Evolutionary conservation across 2,329 filamentous ascomycete species (phyloP), one percentile per base, ranked within the genome.

Genomic region (Phyllosticta citrichinensis): DNA sequence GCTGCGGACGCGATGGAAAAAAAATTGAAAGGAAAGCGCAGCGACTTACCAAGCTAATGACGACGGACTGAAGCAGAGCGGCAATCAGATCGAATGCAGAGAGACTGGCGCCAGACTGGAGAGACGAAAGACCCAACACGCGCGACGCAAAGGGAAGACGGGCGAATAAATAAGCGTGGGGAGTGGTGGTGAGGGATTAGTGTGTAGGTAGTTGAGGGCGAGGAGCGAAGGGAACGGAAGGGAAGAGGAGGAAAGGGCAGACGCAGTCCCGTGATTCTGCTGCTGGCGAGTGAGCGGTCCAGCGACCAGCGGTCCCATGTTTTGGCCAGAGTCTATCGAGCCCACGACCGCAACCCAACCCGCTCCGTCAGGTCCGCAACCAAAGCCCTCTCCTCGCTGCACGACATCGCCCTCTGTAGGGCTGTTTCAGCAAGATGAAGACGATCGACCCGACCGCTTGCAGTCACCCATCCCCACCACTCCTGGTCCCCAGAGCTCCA

Each of bases 91-190:
- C 22, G 22, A 22, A 65, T 62, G 64, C 52, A 64, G 64, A 66
- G 67, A 67, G 64, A 59, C 64, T 66, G 65, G 50, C 60, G 60
- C 53, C 54, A 47, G 40, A 47, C 17, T 59, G 61, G 60, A 65
- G 65, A 62, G 58, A 67, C 61, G 63, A 69, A 62, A 62, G 56
- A 58, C 55, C 56, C 61, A 62, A 69, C 65, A 69, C 66, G 57
- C 65, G 66, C 68, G 68, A 69, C 67, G 69, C 68, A 72, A 73
- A 68, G 67, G 61, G 67, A 68, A 70, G 58, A 66, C 63, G 61
- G 56, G 56, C 63, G 56, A 55, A 58, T 57, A 62, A 62, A 58
- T 62, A 68, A 63, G 65, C 60, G 63, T 52, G 56, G 52, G 57
- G 56, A 40, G 35, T 24, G 62, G 58, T 63, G 57, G 62, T 57